Evolutionary conservation across 164 flowering plant genomes (phyloP), one percentile per base, ranked within the genome.

Genomic region (Paratinospora sagittata): DNA sequence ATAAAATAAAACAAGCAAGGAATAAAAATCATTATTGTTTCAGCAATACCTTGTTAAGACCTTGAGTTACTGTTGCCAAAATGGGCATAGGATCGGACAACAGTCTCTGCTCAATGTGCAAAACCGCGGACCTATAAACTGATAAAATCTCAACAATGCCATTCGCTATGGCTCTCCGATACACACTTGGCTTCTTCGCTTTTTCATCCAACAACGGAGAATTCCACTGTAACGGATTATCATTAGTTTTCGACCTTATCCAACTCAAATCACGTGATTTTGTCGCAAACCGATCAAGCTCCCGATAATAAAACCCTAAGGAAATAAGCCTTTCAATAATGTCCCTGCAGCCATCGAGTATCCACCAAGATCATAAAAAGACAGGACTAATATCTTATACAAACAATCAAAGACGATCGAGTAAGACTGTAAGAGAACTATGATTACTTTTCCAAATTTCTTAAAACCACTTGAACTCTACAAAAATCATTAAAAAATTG

Each of bases 121-220:
- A 80, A 83, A 95, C 96, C 63, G 93, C 98, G 60, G 99, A 92
- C 71, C 92, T 78, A 72, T 93, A 95, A 30, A 95, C 81, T 8
- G 97, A 89, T 67, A 95, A 79, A 68, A 93, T 84, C 84, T 95
- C 99, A 43, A 91, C 88, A 77, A 95, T 82, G 24, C 98, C 99
- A 87, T 93, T 95, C 24, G 97, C 97, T 57, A 95, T 80, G 36
- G 97, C 99, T 74, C 97, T 86, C 14, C 95, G 80, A 67, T 96
- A 96, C 69, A 90, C 85, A 72, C 99, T 91, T 24, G 82, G 79
- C 72, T 78, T 84, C 69, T 70, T 77, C 6, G 34, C 39, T 71
- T 82, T 85, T 66, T 72, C 74, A 71, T 83, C 81, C 67, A 78
- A 72, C 61, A 78, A 33, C 55, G 79, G 86, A 27, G 76, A 58